These are phyloP conservation scores for Dactylorhiza incarnata DNA, from an alignment of 106 monocot genomes.

Conservation along the genomic window DNA sequence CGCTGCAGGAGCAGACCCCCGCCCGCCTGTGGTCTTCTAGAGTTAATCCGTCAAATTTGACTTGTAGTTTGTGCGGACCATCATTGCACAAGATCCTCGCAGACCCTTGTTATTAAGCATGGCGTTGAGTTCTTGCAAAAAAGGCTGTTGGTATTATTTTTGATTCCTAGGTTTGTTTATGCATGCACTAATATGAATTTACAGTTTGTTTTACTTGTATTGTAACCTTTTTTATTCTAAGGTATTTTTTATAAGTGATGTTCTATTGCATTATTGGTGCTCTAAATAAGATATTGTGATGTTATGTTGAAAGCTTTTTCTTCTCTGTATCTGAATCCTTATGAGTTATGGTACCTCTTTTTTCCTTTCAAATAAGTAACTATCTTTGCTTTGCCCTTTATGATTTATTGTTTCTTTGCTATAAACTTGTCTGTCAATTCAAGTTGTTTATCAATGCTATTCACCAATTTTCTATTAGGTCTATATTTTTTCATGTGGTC, in stretches of 20 bases:
- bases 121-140: neutral
- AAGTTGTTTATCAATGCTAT: neutral
- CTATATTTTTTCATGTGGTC: neutral
- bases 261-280: neutral
- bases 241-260: neutral
- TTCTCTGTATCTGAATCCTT: neutral
- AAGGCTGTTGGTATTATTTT: neutral
- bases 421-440: neutral
- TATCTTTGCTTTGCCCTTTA: neutral
- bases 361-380: neutral
- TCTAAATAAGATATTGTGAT: neutral
- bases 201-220: neutral
- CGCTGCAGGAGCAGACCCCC: too few species aligned
- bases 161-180: neutral
- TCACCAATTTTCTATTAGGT: neutral
- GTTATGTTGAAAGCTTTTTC: neutral
- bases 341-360: neutral
- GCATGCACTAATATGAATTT: neutral
- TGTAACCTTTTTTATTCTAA: neutral
- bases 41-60: too few species aligned
- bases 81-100: neutral
- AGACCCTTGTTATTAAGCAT: neutral
- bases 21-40: too few species aligned
- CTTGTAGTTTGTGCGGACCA: too few species aligned
- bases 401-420: neutral